Conservation (phyloP, 345 rosid genomes). For the Gossypium ekmanianum region DNA sequence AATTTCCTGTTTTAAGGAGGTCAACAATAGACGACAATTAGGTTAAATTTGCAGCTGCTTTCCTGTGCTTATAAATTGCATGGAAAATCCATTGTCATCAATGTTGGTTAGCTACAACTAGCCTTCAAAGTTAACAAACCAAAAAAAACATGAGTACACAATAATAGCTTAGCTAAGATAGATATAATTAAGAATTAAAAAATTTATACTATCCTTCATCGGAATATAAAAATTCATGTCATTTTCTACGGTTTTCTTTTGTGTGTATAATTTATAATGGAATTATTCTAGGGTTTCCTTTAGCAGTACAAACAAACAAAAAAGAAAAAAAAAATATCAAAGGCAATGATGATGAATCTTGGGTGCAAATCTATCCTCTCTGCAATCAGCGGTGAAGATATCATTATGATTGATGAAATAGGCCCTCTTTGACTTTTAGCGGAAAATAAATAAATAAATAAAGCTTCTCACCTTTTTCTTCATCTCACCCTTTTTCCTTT, state of each 20-base stretch:
- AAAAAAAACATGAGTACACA: slow-evolving; percentile 25
- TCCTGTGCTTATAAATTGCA: slow-evolving; percentile 2
- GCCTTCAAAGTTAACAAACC: neutral
- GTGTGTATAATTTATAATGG: neutral
- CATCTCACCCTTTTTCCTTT: slow-evolving; percentile 5
- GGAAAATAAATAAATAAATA: slow-evolving; percentile 20
- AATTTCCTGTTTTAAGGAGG: slow-evolving; percentile 27
- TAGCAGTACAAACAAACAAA: slow-evolving; percentile 24
- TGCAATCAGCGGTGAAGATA: slow-evolving; percentile 62
- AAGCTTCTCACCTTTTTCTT: slow-evolving; percentile 47
- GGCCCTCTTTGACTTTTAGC: slow-evolving; percentile 69
- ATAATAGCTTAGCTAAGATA: slow-evolving; percentile 21
- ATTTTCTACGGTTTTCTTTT: slow-evolving; percentile 23
- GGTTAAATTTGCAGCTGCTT: neutral
- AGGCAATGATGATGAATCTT: slow-evolving; percentile 89
- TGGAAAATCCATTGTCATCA: slow-evolving; percentile 9
- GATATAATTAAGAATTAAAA: neutral
- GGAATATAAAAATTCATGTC: slow-evolving; percentile 8
- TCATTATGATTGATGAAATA: slow-evolving; percentile 64
- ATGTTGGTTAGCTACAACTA: slow-evolving; percentile 1
- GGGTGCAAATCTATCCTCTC: slow-evolving; percentile 67
- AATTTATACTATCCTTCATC: neutral
- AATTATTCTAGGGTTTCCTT: slow-evolving; percentile 25
- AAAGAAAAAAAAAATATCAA: slow-evolving; percentile 32
- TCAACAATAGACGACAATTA: slow-evolving; percentile 38